Percentiles rank a stretch among this genome's conserved stretches.
These are phyloP conservation scores for Ogataea chonburiensis DNA, from an alignment of 805 yeast genomes.

Conservation along the genomic window DNA sequence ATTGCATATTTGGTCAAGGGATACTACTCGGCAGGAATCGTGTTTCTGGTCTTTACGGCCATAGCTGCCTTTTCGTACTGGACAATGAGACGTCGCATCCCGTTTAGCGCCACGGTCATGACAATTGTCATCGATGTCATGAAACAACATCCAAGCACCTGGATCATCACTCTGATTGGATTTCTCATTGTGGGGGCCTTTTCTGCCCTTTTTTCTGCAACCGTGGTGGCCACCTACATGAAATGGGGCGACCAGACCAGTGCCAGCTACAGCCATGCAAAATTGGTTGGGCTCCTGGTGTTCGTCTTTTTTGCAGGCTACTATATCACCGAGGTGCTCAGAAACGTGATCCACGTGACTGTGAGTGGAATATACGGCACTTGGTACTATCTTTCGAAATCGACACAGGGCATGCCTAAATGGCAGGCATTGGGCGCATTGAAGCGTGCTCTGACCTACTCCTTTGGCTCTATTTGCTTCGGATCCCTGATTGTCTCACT, in stretches of 20 bases:
- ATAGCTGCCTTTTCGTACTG: constrained; percentile 20
- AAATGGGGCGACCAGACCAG: constrained; percentile 49
- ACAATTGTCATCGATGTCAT: constrained; percentile 64
- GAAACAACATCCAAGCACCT: constrained; percentile 64
- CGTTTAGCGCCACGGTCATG: constrained; percentile 29
- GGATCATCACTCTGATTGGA: constrained; percentile 40
- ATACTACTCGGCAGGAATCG: constrained; percentile 79
- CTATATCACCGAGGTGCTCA: constrained; percentile 77
- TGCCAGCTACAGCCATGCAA: constrained; percentile 21
- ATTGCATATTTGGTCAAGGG: constrained; percentile 65
- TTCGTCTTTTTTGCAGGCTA: constrained; percentile 81
- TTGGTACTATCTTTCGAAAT: constrained; percentile 74
- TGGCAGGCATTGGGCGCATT: constrained; percentile 81
- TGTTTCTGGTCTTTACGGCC: constrained; percentile 36
- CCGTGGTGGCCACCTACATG: constrained; percentile 73
- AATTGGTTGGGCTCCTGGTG: constrained; percentile 51
- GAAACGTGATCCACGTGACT: constrained; percentile 77
- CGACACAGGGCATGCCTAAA: constrained; percentile 59
- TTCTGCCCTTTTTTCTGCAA: constrained; percentile 61
- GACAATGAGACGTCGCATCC: constrained; percentile 25
- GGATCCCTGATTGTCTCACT: constrained; percentile 75
- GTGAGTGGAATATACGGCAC: constrained; percentile 88
- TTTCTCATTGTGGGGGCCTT: constrained; percentile 61
- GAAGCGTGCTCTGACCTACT: constrained; percentile 72
- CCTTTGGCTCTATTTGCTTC: constrained; percentile 86